Percentiles rank a stretch among this genome's conserved stretches.
Conservation (phyloP, 441 rosid species). For the Aleurites moluccanus region DNA sequence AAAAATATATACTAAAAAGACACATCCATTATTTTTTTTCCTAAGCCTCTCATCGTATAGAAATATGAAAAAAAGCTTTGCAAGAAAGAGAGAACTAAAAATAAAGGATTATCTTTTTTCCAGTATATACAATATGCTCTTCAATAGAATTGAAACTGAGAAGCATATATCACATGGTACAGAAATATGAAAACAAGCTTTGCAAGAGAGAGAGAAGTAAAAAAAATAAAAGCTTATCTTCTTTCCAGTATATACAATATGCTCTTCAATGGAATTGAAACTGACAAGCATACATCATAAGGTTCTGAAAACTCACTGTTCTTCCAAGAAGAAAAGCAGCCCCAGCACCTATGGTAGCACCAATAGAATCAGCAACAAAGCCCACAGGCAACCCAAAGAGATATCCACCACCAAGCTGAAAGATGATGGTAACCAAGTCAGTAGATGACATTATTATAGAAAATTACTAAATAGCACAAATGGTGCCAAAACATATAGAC, state of each 20-base stretch:
- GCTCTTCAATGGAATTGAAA: not conserved
- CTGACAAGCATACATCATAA: not conserved
- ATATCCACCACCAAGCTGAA: constrained; percentile 98
- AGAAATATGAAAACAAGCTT: not conserved
- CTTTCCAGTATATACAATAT: not conserved
- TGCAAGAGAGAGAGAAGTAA: not conserved
- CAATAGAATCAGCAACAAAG: constrained; percentile 91
- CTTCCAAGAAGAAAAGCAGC: constrained; percentile 96
- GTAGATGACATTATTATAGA: not conserved
- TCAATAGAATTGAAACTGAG: not conserved
- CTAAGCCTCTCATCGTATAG: constrained; percentile 1
- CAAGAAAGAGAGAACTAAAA: not conserved
- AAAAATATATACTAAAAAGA: not conserved
- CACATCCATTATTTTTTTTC: constrained; percentile 1
- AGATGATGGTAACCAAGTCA: constrained; percentile 27
- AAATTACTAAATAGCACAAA: not conserved
- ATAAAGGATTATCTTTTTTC: constrained; percentile 1
- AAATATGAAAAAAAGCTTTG: not conserved
- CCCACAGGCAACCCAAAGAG: constrained; percentile 96
- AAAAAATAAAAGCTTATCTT: not conserved
- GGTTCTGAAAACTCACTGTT: constrained; percentile 52
- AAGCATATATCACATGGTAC: not conserved
- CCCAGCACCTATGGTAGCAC: constrained; percentile 90
- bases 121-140: not conserved
- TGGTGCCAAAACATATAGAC: not conserved